Base-by-base conservation (phyloP, 1,139 yeast genomes). In the Geotrichum fermentans region DNA sequence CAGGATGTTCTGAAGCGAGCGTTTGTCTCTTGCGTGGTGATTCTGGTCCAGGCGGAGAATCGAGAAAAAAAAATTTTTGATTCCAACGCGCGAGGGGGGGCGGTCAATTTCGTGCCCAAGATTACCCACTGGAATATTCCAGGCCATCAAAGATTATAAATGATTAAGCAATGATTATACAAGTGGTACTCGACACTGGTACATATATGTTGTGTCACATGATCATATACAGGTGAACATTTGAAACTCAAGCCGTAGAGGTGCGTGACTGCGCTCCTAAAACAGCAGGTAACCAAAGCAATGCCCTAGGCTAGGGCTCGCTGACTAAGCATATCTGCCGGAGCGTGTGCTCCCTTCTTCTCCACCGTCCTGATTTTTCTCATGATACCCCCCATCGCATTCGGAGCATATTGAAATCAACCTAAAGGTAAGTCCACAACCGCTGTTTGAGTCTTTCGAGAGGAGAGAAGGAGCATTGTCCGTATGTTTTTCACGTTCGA, bases 1-100 rank as follows among this genome's bases (percentile, higher is more conserved):
- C 33, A 40, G 43, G 24, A 40, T 40, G 43, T 40, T 40, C 43
- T 40, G 29, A 40, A 29, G 38, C 38, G 38, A 34, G 22, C 13
- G 6, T 6, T 4, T 14, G 18, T n/a, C 10, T 34, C 38, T 34
- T 10, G 38, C 38, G 38, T 13, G 38, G 38, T 34, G 38, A 34
- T 34, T 34, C 20, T 34, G 38, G 38, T 34, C 38, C 38, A 34
- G 38, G 38, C 38, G 38, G 17, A 34, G 38, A n/a, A 32, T n/a
- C n/a, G n/a, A n/a, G 10, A 24, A 24, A 37, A 32, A 32, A 32
- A 24, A 24, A 24, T 6, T 10, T 24, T 10, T 6, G 10, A 6
- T 24, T 24, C 28, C 10, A n/a, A n/a, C n/a, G n/a, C n/a, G 28
- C 28, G 28, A 24, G 28, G 28, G 6, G 6, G 6, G 28, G 28